Conservation (phyloP, 2,329 filamentous ascomycete species). For the Colletotrichum coccodes region DNA sequence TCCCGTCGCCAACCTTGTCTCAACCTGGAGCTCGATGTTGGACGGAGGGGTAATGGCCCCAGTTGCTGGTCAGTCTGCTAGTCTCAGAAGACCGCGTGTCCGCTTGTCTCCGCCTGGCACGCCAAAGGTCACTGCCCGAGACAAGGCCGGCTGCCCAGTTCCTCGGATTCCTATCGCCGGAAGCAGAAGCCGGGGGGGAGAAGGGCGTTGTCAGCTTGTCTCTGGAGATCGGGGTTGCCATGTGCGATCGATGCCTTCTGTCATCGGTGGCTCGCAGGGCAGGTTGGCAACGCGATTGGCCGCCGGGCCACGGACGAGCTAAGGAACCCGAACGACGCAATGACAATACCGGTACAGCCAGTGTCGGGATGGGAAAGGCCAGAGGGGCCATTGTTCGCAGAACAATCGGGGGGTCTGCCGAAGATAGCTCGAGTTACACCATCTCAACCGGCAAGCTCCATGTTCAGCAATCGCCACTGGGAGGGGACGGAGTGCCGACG, state of each 20-base stretch:
- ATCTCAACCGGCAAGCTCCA: not conserved
- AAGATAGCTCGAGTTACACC: not conserved
- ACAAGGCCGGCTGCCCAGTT: constrained; percentile 1
- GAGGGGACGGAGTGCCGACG: not conserved
- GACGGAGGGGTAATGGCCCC: constrained; percentile 2
- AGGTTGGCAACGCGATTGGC: not conserved
- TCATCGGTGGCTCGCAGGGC: not conserved
- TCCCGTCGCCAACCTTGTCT: not conserved
- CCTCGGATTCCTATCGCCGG: not conserved
- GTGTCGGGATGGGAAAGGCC: constrained; percentile 10
- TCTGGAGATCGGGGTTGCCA: constrained; percentile 17
- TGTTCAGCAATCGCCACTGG: constrained; percentile 6
- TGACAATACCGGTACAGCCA: not conserved
- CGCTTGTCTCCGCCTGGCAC: not conserved
- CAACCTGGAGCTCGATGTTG: not conserved
- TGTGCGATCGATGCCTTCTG: constrained; percentile 8
- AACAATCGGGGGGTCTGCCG: not conserved
- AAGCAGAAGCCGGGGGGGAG: constrained; percentile 9
- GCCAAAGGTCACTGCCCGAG: constrained; percentile 17
- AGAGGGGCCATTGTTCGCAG: constrained; percentile 8
- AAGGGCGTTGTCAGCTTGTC: not conserved
- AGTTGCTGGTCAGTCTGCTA: not conserved
- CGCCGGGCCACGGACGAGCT: not conserved
- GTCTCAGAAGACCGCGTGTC: constrained; percentile 17
- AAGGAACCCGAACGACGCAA: constrained; percentile 1